Evolutionary conservation across 257 asterid genomes (phyloP).

Genomic region (Jacaranda copaia): DNA sequence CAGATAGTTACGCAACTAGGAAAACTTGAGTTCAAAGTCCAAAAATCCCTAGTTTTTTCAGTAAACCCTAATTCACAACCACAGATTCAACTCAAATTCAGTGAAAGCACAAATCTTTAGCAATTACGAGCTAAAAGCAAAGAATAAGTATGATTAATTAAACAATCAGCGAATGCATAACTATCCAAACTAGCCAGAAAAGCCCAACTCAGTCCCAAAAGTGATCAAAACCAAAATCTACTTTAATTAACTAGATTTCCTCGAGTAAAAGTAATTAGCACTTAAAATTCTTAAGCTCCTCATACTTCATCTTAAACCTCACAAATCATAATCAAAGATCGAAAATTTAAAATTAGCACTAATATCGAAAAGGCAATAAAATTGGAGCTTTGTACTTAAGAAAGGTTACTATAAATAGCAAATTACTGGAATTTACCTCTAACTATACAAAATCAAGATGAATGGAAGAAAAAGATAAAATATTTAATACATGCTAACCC

Average conservation of each 20-base stretch:
- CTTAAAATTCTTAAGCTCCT: conserved; percentile 28
- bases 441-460: not conserved
- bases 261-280: not conserved
- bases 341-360: conserved; percentile 30
- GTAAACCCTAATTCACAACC: conserved; percentile 53
- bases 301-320: conserved; percentile 31
- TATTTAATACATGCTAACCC: conserved; percentile 51
- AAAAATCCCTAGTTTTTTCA: conserved; percentile 3
- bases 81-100: conserved; percentile 23
- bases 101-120: conserved; percentile 35
- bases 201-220: conserved; percentile 29
- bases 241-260: conserved; percentile 33
- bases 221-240: conserved; percentile 47
- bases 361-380: conserved; percentile 17
- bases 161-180: conserved; percentile 15
- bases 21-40: conserved; percentile 13
- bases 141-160: conserved; percentile 25
- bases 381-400: conserved; percentile 4
- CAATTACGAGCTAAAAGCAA: conserved; percentile 29
- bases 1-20: conserved; percentile 17
- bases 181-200: not conserved
- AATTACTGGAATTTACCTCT: not conserved
- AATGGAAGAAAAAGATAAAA: not conserved
- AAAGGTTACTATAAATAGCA: conserved; percentile 14
- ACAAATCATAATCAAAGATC: conserved; percentile 45